These are phyloP conservation scores for Bretschneidera sinensis DNA, from an alignment of 345 rosid genomes.

Conservation along the genomic window DNA sequence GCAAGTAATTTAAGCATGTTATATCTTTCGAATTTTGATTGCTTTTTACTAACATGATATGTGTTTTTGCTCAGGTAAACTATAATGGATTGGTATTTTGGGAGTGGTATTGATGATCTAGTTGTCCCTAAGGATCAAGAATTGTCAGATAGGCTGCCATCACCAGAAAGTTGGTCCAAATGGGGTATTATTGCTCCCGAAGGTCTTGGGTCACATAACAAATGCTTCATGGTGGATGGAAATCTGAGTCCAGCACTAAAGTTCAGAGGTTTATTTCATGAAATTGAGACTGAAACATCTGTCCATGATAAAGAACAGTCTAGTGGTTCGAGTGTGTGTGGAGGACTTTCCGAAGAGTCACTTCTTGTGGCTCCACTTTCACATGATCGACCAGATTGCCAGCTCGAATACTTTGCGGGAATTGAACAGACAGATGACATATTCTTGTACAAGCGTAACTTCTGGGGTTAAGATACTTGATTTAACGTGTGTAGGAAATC, in stretches of 20 bases:
- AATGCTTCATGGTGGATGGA: constrained; percentile 12
- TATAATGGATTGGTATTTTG: constrained; percentile 46
- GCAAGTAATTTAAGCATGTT: background rate
- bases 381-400: constrained; percentile 18
- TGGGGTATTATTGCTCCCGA: constrained; percentile 34
- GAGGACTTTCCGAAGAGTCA: constrained; percentile 25
- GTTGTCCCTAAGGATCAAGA: constrained; percentile 44
- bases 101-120: constrained; percentile 29
- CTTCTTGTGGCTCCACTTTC: constrained; percentile 17
- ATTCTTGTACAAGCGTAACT: constrained; percentile 58
- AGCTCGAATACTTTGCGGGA: constrained; percentile 40
- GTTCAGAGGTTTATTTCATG: constrained; percentile 9
- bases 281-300: constrained; percentile 17
- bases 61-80: constrained; percentile 19
- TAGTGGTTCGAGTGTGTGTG: constrained; percentile 20
- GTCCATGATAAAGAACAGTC: constrained; percentile 15
- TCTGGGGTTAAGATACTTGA: constrained; percentile 40
- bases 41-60: background rate
- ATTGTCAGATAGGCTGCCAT: constrained; percentile 37
- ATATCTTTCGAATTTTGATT: background rate
- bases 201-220: constrained; percentile 19
- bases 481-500: constrained; percentile 24
- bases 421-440: constrained; percentile 62
- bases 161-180: constrained; percentile 43
- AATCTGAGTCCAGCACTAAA: constrained; percentile 12